Evolutionary conservation across 345 rosid genomes (phyloP).

Genomic region (Dovyalis caffra): DNA sequence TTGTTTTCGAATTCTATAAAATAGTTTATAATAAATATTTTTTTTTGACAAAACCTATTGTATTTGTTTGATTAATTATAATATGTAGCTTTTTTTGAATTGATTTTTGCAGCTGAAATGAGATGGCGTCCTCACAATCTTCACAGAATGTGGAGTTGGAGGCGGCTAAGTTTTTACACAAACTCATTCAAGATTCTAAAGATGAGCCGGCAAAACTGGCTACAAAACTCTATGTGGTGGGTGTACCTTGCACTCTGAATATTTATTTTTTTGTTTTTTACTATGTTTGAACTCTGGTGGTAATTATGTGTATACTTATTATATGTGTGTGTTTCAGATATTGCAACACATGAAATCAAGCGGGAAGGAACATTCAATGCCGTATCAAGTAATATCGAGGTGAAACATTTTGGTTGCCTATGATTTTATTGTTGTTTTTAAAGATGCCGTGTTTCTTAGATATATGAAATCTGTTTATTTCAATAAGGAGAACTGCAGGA

Average conservation of each 20-base stretch:
- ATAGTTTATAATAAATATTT: not conserved
- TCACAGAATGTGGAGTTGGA: constrained; percentile 90
- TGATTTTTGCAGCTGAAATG: constrained; percentile 28
- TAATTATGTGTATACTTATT: constrained; percentile 12
- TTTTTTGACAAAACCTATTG: not conserved
- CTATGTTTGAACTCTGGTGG: not conserved
- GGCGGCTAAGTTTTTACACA: constrained; percentile 97
- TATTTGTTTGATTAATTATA: not conserved
- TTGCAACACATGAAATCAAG: constrained; percentile 96
- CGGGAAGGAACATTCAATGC: constrained; percentile 99
- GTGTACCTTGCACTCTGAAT: constrained; percentile 17
- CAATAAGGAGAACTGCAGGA: too few species aligned
- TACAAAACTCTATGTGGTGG: constrained; percentile 93
- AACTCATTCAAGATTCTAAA: constrained; percentile 94
- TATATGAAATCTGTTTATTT: too few species aligned
- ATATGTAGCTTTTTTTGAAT: not conserved
- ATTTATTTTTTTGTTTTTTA: constrained; percentile 4
- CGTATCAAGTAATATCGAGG: constrained; percentile 99
- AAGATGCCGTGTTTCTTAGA: not conserved
- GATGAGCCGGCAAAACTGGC: constrained; percentile 96
- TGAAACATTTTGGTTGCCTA: constrained; percentile 19
- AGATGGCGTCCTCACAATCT: constrained; percentile 55
- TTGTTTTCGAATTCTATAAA: too few species aligned
- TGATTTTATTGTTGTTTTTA: constrained; percentile 2
- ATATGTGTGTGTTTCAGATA: constrained; percentile 47